Evolutionary conservation across 345 rosid species (phyloP).

Genomic region (Populus tremula): DNA sequence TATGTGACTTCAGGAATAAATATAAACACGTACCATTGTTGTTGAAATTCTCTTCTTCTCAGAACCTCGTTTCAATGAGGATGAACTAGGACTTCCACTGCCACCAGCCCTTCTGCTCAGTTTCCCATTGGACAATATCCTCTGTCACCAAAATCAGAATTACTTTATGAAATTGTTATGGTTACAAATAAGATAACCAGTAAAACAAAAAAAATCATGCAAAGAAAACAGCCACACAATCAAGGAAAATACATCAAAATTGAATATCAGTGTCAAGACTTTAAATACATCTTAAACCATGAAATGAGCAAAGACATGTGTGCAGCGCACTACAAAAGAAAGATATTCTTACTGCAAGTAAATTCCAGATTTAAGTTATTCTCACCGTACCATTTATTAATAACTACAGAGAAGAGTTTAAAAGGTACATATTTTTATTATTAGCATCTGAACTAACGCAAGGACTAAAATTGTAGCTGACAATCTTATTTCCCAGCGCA

Average conservation of each 20-base stretch:
- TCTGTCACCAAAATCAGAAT: constrained; percentile 30
- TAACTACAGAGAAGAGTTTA: not conserved
- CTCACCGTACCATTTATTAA: not conserved
- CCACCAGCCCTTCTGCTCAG: constrained; percentile 46
- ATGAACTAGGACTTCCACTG: constrained; percentile 42
- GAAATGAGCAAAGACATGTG: not conserved
- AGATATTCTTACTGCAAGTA: not conserved
- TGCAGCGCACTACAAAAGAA: not conserved
- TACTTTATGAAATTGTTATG: not conserved
- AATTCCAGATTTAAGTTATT: not conserved
- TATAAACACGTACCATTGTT: constrained; percentile 36
- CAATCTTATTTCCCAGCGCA: not conserved
- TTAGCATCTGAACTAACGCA: not conserved
- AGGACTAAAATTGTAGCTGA: not conserved
- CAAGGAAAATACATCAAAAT: not conserved
- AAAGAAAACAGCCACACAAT: not conserved
- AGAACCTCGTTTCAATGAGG: constrained; percentile 48
- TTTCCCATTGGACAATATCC: constrained; percentile 45
- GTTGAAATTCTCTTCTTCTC: constrained; percentile 53
- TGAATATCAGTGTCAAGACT: not conserved
- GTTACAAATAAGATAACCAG: not conserved
- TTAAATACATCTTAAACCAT: not conserved
- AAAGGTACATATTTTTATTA: not conserved
- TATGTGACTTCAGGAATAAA: not conserved
- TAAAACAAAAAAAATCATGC: not conserved